Conservation (phyloP, 2,329 filamentous ascomycete species). For the Ilyonectria sp. region DNA sequence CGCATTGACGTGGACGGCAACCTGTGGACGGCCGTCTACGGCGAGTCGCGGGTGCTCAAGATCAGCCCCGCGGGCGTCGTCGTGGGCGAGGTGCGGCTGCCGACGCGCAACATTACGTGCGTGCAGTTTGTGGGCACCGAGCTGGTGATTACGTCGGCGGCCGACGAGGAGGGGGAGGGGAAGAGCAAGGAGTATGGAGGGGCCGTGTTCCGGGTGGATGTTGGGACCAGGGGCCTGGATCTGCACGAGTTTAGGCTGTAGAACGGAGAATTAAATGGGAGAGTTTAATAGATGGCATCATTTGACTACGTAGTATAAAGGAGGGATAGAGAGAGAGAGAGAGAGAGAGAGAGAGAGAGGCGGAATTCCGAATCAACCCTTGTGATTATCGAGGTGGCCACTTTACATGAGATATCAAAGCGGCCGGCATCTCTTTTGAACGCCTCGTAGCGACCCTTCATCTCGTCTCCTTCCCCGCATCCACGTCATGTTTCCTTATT, state of each 20-base stretch:
- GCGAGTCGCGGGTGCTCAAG: constrained; percentile 81
- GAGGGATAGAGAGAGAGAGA: no score
- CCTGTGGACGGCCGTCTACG: constrained; percentile 91
- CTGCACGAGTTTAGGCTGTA: constrained; percentile 75
- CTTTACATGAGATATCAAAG: no score
- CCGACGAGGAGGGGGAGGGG: constrained; percentile 75
- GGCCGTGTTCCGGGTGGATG: constrained; percentile 82
- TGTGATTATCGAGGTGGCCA: no score
- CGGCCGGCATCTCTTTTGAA: background rate
- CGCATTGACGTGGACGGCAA: constrained; percentile 87
- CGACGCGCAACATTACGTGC: constrained; percentile 86
- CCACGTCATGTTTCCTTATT: background rate
- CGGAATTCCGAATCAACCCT: no score
- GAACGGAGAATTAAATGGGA: background rate
- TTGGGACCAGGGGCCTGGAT: constrained; percentile 77
- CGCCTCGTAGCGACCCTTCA: background rate
- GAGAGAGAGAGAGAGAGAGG: no score
- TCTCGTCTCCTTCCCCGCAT: background rate
- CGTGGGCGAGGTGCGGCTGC: constrained; percentile 81
- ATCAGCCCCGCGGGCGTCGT: constrained; percentile 79
- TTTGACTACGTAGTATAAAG: background rate
- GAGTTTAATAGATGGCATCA: constrained; percentile 10
- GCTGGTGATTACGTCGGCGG: constrained; percentile 85
- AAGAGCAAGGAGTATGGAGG: constrained; percentile 77
- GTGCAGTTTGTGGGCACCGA: constrained; percentile 82